Base-by-base conservation (phyloP, 108 stramenopile genomes). In the Pseudonitzschia multistriata region DNA sequence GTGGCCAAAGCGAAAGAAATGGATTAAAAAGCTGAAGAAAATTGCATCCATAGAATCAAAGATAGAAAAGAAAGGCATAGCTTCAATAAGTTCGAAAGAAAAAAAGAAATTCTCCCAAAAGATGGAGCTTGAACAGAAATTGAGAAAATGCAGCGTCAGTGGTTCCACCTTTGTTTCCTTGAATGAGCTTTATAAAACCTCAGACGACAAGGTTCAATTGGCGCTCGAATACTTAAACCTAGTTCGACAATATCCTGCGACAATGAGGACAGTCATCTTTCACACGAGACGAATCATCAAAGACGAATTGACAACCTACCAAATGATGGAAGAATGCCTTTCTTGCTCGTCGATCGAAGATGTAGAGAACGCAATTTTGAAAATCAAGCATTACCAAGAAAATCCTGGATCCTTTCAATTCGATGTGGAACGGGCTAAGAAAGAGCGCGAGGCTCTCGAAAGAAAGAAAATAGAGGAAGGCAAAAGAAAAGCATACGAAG, bases 321-420 rank as follows among this genome's bases (percentile, higher is more conserved):
- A 97, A 64, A 66, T 93, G 22, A 88, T 97, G 87, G 85, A 92
- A 52, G 96, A 95, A 50, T 93, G 92, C 62, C 68, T 97, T 22
- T 74, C 79, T 1, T 75, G 85, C 54, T 66, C 68, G 11, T 77
- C 90, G 4, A 34, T 91, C 15, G 79, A 79, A 45, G 76, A 78
- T 48, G 80, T 95, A 1, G 79, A 86, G 52, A 37, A 37, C 2
- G 64, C 93, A 11, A 50, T 95, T 7, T 37, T 67, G 3, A 84
- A 90, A 72, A 74, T 87, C 29, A 67, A 66, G 22, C 17, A 33
- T 13, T 97, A 97, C 62, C 73, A 71, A 30, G 28, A 37, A 5
- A 54, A 88, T 66, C 93, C 92, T 0, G 71, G 70, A 19, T 64
- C 71, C n/a, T 97, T 97, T 71, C 62, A 47, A 10, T 97, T 62